Percentiles rank a stretch among this genome's conserved stretches.
Conservation (phyloP, 192 early-diverging fungal species). For the Physocladia obscura region DNA sequence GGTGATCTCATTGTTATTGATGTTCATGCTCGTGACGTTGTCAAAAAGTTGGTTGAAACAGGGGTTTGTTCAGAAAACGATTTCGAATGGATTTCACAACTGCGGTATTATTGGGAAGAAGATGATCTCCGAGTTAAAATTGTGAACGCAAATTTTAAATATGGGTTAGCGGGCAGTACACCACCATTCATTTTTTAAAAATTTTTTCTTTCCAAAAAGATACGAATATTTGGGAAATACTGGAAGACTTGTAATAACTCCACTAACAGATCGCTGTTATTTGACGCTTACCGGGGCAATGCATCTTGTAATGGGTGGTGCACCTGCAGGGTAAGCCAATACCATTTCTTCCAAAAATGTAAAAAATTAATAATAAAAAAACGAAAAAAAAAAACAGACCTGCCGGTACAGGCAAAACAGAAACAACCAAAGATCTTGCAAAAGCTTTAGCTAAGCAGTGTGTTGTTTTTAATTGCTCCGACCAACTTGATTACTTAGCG, state of each 20-base stretch:
- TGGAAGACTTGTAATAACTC: conserved; percentile 59
- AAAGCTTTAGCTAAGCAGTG: conserved; percentile 64
- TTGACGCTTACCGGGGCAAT: conserved; percentile 59
- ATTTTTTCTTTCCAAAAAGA: conserved; percentile 26
- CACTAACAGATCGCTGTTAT: conserved; percentile 62
- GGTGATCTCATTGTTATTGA: conserved; percentile 67
- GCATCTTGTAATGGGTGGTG: conserved; percentile 65
- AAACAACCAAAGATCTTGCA: conserved; percentile 62
- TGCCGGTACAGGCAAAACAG: conserved; percentile 63
- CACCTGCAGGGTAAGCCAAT: conserved; percentile 50
- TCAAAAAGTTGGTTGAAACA: conserved; percentile 55
- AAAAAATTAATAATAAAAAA: too few relatives aligned
- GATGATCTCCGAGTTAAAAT: conserved; percentile 62
- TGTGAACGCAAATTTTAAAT: conserved; percentile 63
- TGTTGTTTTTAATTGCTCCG: conserved; percentile 66
- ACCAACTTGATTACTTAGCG: conserved; percentile 62
- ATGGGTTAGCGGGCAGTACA: conserved; percentile 8
- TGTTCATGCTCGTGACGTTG: conserved; percentile 61
- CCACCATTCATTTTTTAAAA: background rate
- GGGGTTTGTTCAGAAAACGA: conserved; percentile 54
- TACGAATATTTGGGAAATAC: conserved; percentile 67
- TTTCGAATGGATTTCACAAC: conserved; percentile 66
- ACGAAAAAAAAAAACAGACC: background rate
- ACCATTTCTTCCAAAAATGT: background rate
- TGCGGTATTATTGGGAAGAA: conserved; percentile 65